These are phyloP conservation scores for Cladosporium sp. DNA, from an alignment of 2,329 filamentous ascomycete species.

Conservation along the genomic window DNA sequence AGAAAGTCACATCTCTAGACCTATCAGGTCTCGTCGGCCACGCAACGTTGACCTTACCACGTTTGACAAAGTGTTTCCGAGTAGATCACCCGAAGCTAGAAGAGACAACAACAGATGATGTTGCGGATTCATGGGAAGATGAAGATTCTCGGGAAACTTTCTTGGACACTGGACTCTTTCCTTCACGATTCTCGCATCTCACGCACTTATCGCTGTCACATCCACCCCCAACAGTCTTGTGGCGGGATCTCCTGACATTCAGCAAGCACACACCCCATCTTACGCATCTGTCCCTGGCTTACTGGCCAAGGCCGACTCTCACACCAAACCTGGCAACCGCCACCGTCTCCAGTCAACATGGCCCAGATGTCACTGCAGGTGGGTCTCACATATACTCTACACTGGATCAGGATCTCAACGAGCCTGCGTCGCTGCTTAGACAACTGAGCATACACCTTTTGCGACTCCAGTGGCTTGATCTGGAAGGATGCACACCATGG, in stretches of 20 bases:
- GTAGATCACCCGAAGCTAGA: slow-evolving; percentile 27
- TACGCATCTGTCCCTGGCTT: slow-evolving; percentile 58
- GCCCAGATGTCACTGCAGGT: slow-evolving; percentile 43
- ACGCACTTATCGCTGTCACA: slow-evolving; percentile 56
- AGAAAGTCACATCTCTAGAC: slow-evolving; percentile 49
- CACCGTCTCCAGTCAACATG: slow-evolving; percentile 38
- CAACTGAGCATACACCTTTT: slow-evolving; percentile 53
- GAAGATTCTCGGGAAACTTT: slow-evolving; percentile 25
- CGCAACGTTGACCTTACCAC: slow-evolving; percentile 42
- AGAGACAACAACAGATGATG: slow-evolving; percentile 4
- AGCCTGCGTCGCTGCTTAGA: slow-evolving; percentile 53
- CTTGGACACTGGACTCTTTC: slow-evolving; percentile 22
- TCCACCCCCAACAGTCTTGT: slow-evolving; percentile 45
- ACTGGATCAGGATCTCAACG: slow-evolving; percentile 51
- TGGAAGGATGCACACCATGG: slow-evolving; percentile 57
- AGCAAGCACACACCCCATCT: slow-evolving; percentile 51
- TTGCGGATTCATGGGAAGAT: slow-evolving; percentile 47
- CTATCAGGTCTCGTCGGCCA: slow-evolving; percentile 47
- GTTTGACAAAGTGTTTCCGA: slow-evolving; percentile 37
- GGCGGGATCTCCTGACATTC: slow-evolving; percentile 51
- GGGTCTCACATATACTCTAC: slow-evolving; percentile 51
- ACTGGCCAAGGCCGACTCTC: slow-evolving; percentile 57
- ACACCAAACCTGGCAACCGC: slow-evolving; percentile 49
- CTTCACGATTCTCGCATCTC: slow-evolving; percentile 46
- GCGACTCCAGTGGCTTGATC: slow-evolving; percentile 57